Conservation (phyloP, 202 grass and related monocot species). For the Zizania palustris region DNA sequence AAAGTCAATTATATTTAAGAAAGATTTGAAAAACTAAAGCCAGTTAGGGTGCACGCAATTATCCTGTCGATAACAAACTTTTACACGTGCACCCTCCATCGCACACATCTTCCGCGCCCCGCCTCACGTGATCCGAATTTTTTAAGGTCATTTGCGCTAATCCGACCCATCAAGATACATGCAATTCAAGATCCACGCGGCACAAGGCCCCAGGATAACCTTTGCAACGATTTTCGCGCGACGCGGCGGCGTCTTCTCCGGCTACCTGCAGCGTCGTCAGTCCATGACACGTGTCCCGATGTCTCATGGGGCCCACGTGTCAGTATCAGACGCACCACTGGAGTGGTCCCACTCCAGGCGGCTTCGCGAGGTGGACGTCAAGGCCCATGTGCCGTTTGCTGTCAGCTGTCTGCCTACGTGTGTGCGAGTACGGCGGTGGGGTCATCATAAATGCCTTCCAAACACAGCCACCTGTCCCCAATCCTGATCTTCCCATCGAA, state of each 20-base stretch:
- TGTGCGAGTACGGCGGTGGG: constrained; percentile 1
- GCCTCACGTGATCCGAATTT: no score
- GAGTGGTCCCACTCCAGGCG: neutral
- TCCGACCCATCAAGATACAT: no score
- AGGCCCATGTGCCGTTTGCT: constrained; percentile 30
- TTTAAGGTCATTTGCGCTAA: no score
- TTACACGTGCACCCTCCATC: no score
- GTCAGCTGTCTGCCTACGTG: constrained; percentile 3
- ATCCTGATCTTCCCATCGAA: neutral
- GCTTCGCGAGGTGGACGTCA: neutral
- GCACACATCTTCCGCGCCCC: no score
- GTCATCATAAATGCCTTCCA: constrained; percentile 36
- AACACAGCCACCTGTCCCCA: constrained; percentile 29
- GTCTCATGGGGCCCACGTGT: neutral
- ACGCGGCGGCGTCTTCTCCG: neutral
- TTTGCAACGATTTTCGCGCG: neutral
- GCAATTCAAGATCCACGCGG: no score
- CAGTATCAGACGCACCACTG: neutral
- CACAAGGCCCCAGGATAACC: neutral
- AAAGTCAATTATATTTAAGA: no score
- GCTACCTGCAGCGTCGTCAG: fast-evolving
- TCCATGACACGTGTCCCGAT: neutral
- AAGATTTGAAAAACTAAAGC: no score
- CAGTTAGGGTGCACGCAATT: no score
- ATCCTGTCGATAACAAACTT: no score